Evolutionary conservation across 805 yeast species (phyloP).

Genomic region (Lachancea mirantina): DNA sequence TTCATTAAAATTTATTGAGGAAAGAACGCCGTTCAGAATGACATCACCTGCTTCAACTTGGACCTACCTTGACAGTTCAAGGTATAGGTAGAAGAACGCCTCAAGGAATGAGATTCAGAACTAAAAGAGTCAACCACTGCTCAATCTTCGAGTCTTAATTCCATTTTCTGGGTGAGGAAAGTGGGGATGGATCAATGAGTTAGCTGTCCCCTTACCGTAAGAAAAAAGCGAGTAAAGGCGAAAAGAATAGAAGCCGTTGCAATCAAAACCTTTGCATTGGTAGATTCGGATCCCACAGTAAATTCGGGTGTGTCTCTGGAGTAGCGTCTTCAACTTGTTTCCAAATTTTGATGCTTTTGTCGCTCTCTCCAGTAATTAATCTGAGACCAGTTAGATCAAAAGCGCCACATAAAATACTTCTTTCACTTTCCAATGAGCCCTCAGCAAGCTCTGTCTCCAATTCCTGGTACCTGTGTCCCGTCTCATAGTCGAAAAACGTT

Average conservation of each 20-base stretch:
- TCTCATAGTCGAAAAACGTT: constrained; percentile 69
- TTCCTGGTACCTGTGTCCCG: constrained; percentile 58
- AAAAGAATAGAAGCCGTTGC: neutral
- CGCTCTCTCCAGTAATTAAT: constrained; percentile 83
- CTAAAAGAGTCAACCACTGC: too few species aligned
- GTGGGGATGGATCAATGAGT: too few species aligned
- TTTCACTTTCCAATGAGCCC: constrained; percentile 62
- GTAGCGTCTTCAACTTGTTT: constrained; percentile 36
- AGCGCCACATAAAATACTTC: constrained; percentile 59
- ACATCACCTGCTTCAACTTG: too few species aligned
- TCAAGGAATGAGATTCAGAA: too few species aligned
- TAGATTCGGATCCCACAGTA: constrained; percentile 29
- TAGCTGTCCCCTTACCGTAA: too few species aligned
- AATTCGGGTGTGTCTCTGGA: constrained; percentile 22
- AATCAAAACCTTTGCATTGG: constrained; percentile 24
- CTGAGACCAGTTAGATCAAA: constrained; percentile 79
- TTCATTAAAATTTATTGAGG: neutral
- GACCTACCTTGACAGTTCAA: too few species aligned
- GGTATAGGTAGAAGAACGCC: too few species aligned
- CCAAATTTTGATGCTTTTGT: constrained; percentile 79
- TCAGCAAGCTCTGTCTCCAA: constrained; percentile 50
- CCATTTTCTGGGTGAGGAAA: too few species aligned
- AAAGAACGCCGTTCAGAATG: too few species aligned
- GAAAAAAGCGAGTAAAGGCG: too few species aligned
- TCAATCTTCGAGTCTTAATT: too few species aligned